Conservation (phyloP, 2,329 filamentous ascomycete species). For the Ophiostoma fasciatum region DNA sequence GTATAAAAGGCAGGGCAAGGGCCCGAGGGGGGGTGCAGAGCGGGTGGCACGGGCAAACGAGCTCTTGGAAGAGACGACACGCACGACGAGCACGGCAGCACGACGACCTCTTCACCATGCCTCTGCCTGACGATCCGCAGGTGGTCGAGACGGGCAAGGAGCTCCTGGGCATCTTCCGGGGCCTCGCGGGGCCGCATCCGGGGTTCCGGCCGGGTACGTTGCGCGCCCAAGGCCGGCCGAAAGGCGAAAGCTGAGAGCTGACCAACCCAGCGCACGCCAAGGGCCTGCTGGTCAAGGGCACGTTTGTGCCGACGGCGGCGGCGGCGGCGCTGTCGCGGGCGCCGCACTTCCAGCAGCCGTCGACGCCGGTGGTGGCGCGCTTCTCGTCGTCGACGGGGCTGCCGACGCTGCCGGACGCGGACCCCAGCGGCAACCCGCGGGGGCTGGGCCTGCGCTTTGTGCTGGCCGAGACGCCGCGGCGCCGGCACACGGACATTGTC, state of each 20-base stretch:
- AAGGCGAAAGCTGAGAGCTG: no score
- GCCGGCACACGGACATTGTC: slow-evolving; percentile 40
- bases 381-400: slow-evolving; percentile 38
- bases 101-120: slow-evolving; percentile 21
- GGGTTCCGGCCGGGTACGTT: slow-evolving; percentile 24
- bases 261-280: slow-evolving; percentile 33
- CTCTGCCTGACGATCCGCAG: slow-evolving; percentile 26
- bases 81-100: no score
- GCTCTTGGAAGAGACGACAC: no score
- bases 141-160: slow-evolving; percentile 22
- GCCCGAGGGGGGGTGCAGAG: no score
- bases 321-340: slow-evolving; percentile 30
- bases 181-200: slow-evolving; percentile 23
- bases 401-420: slow-evolving; percentile 33
- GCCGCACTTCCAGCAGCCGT: slow-evolving; percentile 29
- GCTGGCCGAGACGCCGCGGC: slow-evolving; percentile 22
- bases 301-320: slow-evolving; percentile 31
- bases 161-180: slow-evolving; percentile 22
- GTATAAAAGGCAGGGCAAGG: no score
- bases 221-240: no score
- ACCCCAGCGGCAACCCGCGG: slow-evolving; percentile 30
- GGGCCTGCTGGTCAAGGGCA: slow-evolving; percentile 35
- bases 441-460: slow-evolving; percentile 34
- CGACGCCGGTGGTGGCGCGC: slow-evolving; percentile 31
- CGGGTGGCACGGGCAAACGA: no score